These are phyloP conservation scores for Lachnellula subtilissima DNA, from an alignment of 2,329 filamentous ascomycete species.

Conservation along the genomic window DNA sequence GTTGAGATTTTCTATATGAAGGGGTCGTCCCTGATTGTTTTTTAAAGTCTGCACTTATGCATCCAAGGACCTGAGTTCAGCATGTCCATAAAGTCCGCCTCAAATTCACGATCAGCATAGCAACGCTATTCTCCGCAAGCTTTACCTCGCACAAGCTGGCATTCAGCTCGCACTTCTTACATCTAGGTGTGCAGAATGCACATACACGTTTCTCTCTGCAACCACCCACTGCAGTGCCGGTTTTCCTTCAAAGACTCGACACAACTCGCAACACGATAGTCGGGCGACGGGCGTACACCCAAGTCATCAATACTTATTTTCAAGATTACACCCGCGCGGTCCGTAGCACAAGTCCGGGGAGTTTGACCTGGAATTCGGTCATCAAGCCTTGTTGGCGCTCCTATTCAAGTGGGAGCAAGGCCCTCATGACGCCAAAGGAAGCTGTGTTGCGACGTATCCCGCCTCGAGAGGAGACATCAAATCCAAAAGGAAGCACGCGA, in stretches of 20 bases:
- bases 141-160: not conserved
- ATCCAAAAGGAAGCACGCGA: not conserved
- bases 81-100: not conserved
- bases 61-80: not conserved
- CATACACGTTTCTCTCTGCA: conserved; percentile 2
- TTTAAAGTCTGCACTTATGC: not conserved
- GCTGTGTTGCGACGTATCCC: not conserved
- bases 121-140: not conserved
- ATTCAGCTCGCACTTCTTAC: not conserved
- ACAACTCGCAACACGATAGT: not conserved
- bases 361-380: not conserved
- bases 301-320: conserved; percentile 7
- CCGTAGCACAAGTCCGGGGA: not conserved
- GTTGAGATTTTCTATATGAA: not conserved
- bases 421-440: conserved; percentile 1
- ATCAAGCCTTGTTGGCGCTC: not conserved
- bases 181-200: conserved; percentile 3
- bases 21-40: not conserved
- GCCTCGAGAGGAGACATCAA: not conserved
- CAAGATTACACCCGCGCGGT: conserved; percentile 11
- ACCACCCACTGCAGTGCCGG: conserved; percentile 1
- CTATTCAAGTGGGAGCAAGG: not conserved
- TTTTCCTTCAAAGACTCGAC: conserved; percentile 1
- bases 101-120: conserved; percentile 1
- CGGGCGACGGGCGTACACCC: conserved; percentile 3